A percentile compares a stretch with the other conserved stretches of the same genome.
phyloP scores from a whole-genome alignment of 2,329 filamentous ascomycete species.

The Cadophora sp. region DNA sequence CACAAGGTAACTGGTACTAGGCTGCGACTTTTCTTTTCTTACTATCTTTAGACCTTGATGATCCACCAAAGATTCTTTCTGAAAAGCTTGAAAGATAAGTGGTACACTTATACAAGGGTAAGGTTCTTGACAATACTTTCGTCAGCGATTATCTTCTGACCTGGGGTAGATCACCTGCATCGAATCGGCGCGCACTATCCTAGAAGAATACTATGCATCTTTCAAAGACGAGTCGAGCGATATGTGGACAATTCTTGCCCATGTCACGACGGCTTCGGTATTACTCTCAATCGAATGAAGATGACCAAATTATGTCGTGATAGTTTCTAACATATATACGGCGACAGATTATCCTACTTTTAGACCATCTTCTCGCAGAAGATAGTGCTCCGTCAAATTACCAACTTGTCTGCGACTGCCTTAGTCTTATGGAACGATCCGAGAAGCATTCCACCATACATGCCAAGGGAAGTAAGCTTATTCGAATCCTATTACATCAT shows the following conservation, averaged over 20 bases:
- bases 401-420: neutral
- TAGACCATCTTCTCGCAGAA: neutral
- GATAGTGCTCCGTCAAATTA: neutral
- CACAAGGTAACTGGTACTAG: neutral
- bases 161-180: neutral
- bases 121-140: neutral
- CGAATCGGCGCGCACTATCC: neutral
- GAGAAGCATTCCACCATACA: neutral
- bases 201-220: neutral
- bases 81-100: conserved; percentile 1
- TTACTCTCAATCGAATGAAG: neutral
- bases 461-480: neutral
- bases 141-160: neutral
- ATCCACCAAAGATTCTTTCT: conserved; percentile 7
- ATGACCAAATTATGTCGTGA: too few relatives aligned
- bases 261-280: neutral
- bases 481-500: neutral
- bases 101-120: conserved; percentile 1
- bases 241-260: conserved; percentile 1
- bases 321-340: too few relatives aligned
- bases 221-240: neutral
- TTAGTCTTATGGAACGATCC: neutral
- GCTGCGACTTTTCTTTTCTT: neutral
- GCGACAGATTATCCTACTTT: neutral
- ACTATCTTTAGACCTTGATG: neutral